These are phyloP conservation scores for Gaertneriomyces sp. DNA, from an alignment of 192 early-diverging fungal species.

Conservation along the genomic window DNA sequence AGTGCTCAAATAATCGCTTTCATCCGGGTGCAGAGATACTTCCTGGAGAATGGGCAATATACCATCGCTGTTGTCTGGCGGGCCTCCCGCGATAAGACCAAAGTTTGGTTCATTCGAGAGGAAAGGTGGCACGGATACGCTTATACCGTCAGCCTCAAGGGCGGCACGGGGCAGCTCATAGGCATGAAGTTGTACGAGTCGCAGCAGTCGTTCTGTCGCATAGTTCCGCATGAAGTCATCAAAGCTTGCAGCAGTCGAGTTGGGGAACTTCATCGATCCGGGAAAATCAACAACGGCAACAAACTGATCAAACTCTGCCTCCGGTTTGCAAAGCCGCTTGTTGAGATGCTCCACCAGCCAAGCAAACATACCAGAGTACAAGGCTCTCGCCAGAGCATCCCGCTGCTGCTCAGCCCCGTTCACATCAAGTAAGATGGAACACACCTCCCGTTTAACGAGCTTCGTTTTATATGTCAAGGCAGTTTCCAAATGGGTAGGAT, in stretches of 20 bases:
- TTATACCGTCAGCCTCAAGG: conserved; percentile 30
- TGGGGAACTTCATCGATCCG: conserved; percentile 30
- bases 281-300: conserved; percentile 75
- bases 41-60: conserved; percentile 16
- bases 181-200: conserved; percentile 48
- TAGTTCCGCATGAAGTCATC: conserved; percentile 47
- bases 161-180: conserved; percentile 50
- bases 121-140: conserved; percentile 51
- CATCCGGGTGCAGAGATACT: background rate
- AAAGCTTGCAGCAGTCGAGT: conserved; percentile 26
- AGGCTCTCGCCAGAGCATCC: conserved; percentile 67
- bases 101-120: conserved; percentile 15
- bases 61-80: conserved; percentile 41
- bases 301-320: conserved; percentile 69
- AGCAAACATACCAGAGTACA: conserved; percentile 69
- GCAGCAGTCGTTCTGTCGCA: conserved; percentile 53
- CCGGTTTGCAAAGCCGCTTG: conserved; percentile 64
- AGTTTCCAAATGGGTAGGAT: conserved; percentile 52
- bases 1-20: no score
- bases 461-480: conserved; percentile 69
- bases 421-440: conserved; percentile 75
- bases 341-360: conserved; percentile 84
- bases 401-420: conserved; percentile 69
- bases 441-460: conserved; percentile 68
- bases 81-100: conserved; percentile 7